Percentiles rank a stretch among this genome's conserved stretches.
phyloP scores from a whole-genome alignment of 805 yeast species.

The Candida sithepensis region DNA sequence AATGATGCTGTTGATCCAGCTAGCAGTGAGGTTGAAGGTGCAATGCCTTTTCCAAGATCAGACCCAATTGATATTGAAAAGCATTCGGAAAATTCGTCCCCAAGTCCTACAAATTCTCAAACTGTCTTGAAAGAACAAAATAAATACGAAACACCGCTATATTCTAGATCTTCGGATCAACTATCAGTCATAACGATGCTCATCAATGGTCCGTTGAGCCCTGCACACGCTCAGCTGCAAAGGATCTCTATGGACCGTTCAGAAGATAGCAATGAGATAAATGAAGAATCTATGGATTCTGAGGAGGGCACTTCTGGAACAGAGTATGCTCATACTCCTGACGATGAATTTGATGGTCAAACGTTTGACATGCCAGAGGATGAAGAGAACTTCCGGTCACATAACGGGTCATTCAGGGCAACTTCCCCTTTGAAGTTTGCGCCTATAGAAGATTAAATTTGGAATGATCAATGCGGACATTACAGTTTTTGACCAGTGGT shows the following conservation, averaged over 20 bases:
- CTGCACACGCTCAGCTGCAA: slow-evolving; percentile 9
- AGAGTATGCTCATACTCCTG: background rate
- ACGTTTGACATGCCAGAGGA: background rate
- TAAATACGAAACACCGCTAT: background rate
- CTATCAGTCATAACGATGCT: slow-evolving; percentile 22
- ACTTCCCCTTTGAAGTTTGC: slow-evolving; percentile 7
- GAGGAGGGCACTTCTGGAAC: background rate
- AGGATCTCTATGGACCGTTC: slow-evolving; percentile 3
- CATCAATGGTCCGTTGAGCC: slow-evolving; percentile 19
- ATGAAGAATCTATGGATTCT: slow-evolving; percentile 1
- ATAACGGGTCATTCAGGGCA: slow-evolving; percentile 1
- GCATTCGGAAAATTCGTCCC: background rate
- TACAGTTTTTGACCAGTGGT: no score
- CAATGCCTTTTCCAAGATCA: background rate
- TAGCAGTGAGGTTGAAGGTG: background rate
- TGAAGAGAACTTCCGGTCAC: background rate
- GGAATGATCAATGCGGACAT: no score
- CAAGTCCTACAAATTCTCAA: background rate
- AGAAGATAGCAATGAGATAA: slow-evolving; percentile 4
- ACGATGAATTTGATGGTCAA: background rate
- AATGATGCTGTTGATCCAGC: background rate
- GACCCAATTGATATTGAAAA: background rate
- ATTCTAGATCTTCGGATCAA: slow-evolving; percentile 7
- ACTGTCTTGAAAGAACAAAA: background rate
- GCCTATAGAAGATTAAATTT: background rate